phyloP scores from a whole-genome alignment of 2,329 filamentous ascomycete genomes.

The Tolypocladium capitatum region DNA sequence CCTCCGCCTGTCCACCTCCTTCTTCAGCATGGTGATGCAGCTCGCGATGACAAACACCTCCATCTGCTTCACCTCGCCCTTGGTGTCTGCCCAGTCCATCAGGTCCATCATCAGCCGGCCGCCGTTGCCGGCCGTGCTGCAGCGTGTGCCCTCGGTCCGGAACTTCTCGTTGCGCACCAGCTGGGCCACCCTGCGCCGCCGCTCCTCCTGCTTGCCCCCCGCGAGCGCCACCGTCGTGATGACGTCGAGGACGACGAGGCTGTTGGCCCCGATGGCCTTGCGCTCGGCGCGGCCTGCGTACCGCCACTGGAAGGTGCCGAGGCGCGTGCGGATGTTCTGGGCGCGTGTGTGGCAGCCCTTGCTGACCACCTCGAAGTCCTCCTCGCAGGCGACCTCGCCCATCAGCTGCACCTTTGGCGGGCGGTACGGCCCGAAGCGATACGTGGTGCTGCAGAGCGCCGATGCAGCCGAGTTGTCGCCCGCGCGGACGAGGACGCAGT shows the following conservation, averaged over 20 bases:
- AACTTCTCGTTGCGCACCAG: conserved; percentile 26
- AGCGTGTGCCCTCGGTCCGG: conserved; percentile 25
- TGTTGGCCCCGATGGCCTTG: conserved; percentile 24
- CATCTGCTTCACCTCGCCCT: conserved; percentile 23
- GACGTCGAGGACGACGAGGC: conserved; percentile 37
- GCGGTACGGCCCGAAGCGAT: conserved; percentile 41
- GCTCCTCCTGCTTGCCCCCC: conserved; percentile 15
- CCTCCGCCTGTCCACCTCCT: conserved; percentile 46
- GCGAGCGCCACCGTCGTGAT: conserved; percentile 20
- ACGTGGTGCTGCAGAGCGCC: conserved; percentile 37
- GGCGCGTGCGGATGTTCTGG: conserved; percentile 29
- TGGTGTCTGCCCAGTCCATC: conserved; percentile 18
- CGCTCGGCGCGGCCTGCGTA: conserved; percentile 36
- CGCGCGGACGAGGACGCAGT: conserved; percentile 32
- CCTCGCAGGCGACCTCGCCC: conserved; percentile 6
- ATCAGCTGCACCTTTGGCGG: conserved; percentile 30
- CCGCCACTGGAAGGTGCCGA: conserved; percentile 41
- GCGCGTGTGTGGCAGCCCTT: conserved; percentile 33
- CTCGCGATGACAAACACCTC: conserved; percentile 41
- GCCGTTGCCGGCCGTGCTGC: conserved; percentile 33
- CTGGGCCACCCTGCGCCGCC: conserved; percentile 23
- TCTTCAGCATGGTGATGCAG: conserved; percentile 50
- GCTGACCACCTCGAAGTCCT: conserved; percentile 14
- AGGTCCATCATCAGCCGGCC: conserved; percentile 33
- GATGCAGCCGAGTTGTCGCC: conserved; percentile 19